Evolutionary conservation across 495 filamentous ascomycete species (phyloP).

Genomic region (Pseudoneurospora amorphoporcata): DNA sequence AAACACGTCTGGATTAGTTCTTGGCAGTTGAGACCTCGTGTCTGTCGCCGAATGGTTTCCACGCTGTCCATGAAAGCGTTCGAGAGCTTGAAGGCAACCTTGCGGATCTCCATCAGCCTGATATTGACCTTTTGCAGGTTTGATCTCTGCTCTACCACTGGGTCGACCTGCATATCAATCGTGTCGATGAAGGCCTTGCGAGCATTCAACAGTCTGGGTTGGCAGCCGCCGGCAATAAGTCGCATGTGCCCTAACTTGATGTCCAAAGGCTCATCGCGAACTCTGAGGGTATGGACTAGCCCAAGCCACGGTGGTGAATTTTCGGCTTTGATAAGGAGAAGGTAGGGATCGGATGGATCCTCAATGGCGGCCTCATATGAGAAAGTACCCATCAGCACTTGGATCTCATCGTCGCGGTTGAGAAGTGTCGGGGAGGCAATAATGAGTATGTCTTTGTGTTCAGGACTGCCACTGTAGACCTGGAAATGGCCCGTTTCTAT

Average conservation of each 20-base stretch:
- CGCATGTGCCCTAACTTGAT: conserved; percentile 79
- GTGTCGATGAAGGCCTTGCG: conserved; percentile 63
- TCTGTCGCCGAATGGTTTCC: conserved; percentile 78
- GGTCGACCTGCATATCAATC: conserved; percentile 70
- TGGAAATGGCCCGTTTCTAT: conserved; percentile 80
- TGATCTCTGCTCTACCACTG: conserved; percentile 83
- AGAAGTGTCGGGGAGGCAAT: conserved; percentile 74
- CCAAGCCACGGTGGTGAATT: conserved; percentile 72
- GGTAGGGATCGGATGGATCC: conserved; percentile 67
- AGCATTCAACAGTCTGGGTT: conserved; percentile 66
- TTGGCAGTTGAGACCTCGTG: conserved; percentile 74
- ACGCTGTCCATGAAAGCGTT: conserved; percentile 99
- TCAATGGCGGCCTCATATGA: conserved; percentile 70
- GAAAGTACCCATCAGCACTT: conserved; percentile 76
- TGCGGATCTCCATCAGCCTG: conserved; percentile 89
- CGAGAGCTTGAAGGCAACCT: conserved; percentile 91
- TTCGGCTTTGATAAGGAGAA: conserved; percentile 78
- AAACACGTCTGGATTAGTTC: conserved; percentile 98
- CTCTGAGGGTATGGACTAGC: conserved; percentile 53
- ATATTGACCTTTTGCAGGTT: conserved; percentile 87
- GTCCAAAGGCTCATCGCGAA: conserved; percentile 72
- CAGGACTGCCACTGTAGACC: conserved; percentile 52
- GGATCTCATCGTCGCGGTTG: conserved; percentile 66
- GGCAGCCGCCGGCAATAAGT: conserved; percentile 81
- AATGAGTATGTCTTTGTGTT: conserved; percentile 67